phyloP scores from a whole-genome alignment of 1,284 basidiomycete species.

The Malassezia equina region DNA sequence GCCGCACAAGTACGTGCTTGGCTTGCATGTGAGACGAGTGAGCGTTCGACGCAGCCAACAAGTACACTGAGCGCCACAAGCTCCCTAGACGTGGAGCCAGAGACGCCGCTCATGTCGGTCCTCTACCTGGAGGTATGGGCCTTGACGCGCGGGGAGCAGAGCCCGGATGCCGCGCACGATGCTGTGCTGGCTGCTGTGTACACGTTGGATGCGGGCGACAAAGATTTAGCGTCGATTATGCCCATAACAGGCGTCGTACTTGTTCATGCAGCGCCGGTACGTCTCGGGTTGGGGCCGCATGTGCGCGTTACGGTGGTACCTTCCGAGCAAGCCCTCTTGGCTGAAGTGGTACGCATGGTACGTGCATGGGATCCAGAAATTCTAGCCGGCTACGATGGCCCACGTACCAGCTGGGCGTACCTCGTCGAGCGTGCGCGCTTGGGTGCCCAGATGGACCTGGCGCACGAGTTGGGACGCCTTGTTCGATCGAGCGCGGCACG shows the following conservation, averaged over 20 bases:
- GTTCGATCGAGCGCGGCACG: not conserved
- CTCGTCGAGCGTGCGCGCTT: slow-evolving; percentile 59
- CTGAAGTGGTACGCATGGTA: slow-evolving; percentile 66
- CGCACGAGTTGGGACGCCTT: slow-evolving; percentile 48
- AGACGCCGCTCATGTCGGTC: slow-evolving; percentile 57
- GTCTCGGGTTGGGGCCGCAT: slow-evolving; percentile 22
- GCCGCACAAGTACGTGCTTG: slow-evolving; percentile 1
- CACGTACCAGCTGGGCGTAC: slow-evolving; percentile 82
- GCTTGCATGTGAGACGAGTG: not conserved
- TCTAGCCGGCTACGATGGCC: slow-evolving; percentile 81
- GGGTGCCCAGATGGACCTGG: slow-evolving; percentile 28
- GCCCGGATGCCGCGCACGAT: slow-evolving; percentile 65
- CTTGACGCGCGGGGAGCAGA: slow-evolving; percentile 56
- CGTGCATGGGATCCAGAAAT: slow-evolving; percentile 79
- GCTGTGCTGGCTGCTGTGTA: slow-evolving; percentile 64
- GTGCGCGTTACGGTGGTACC: slow-evolving; percentile 52
- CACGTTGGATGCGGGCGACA: slow-evolving; percentile 54
- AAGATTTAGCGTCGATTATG: not conserved
- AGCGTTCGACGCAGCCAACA: not conserved
- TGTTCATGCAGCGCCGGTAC: slow-evolving; percentile 15
- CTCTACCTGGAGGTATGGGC: slow-evolving; percentile 51
- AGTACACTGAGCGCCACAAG: too few species aligned
- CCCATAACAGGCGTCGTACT: slow-evolving; percentile 23
- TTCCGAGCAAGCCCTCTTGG: slow-evolving; percentile 72
- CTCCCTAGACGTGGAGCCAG: not conserved